A percentile compares a stretch with the other conserved stretches of the same genome.
phyloP scores from a whole-genome alignment of 2,329 filamentous ascomycete genomes.

The Pezicula rhizophila region DNA sequence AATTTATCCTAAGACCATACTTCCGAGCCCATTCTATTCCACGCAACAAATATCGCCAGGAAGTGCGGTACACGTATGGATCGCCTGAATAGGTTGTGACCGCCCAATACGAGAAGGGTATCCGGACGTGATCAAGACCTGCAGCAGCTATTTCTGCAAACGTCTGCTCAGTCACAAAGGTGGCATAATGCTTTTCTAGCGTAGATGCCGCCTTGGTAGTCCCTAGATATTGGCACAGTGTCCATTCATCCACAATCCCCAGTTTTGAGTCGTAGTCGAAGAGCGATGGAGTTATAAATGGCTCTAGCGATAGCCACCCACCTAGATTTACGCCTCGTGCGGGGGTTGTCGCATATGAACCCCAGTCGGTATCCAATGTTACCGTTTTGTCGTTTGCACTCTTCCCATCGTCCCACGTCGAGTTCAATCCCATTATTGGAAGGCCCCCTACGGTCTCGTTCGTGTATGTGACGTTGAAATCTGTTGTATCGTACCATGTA shows the following conservation, averaged over 20 bases:
- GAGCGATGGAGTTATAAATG: conserved; percentile 90
- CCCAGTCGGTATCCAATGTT: conserved; percentile 68
- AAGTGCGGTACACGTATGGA: conserved; percentile 78
- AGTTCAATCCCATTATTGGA: conserved; percentile 84
- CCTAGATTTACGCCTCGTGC: conserved; percentile 89
- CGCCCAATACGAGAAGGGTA: conserved; percentile 94
- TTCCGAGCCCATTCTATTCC: conserved; percentile 91
- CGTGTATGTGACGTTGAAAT: conserved; percentile 95
- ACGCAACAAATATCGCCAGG: conserved; percentile 89
- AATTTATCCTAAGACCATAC: conserved; percentile 84
- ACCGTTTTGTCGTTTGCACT: conserved; percentile 76
- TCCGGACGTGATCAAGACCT: conserved; percentile 93
- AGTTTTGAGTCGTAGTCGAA: conserved; percentile 58
- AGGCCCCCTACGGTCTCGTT: conserved; percentile 76
- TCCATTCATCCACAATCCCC: conserved; percentile 82
- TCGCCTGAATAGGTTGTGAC: conserved; percentile 79
- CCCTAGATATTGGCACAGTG: conserved; percentile 66
- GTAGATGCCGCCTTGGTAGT: conserved; percentile 53
- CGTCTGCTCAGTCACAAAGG: conserved; percentile 77
- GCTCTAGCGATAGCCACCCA: conserved; percentile 90
- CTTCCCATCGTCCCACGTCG: conserved; percentile 77
- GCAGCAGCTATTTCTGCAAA: conserved; percentile 81
- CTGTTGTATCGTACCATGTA: conserved; percentile 81
- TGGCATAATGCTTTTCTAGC: conserved; percentile 87
- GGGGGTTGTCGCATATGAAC: conserved; percentile 68